phyloP scores from a whole-genome alignment of 2,329 filamentous ascomycete species.

The Ramularia collo-cygni region DNA sequence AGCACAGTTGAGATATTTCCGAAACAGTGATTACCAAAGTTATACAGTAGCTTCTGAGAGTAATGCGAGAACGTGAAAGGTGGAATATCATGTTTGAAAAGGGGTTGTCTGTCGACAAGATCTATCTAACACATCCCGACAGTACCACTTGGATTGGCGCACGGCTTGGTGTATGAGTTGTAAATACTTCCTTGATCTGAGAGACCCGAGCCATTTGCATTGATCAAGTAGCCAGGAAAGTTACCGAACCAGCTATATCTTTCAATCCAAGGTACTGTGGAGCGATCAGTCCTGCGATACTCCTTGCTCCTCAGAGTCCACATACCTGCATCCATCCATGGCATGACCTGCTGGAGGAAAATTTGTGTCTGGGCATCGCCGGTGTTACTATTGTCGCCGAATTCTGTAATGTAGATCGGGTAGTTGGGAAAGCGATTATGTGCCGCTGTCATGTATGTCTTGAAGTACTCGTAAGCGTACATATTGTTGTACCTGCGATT shows the following conservation, averaged over 20 bases:
- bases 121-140: conserved; percentile 1
- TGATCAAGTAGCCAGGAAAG: conserved; percentile 25
- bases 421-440: conserved; percentile 7
- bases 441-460: conserved; percentile 39
- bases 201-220: conserved; percentile 15
- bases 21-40: no score
- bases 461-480: conserved; percentile 26
- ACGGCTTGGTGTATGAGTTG: conserved; percentile 18
- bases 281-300: no score
- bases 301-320: no score
- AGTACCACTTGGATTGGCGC: conserved; percentile 8
- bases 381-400: conserved; percentile 39
- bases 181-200: conserved; percentile 20
- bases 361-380: conserved; percentile 33
- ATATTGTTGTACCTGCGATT: no score
- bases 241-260: conserved; percentile 33
- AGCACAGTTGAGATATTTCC: no score
- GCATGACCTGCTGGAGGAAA: conserved; percentile 44
- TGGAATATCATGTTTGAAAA: no score
- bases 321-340: conserved; percentile 32
- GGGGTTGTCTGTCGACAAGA: no score
- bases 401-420: conserved; percentile 49
- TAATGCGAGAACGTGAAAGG: no score
- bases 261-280: conserved; percentile 29
- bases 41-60: no score